Conservation (phyloP, 306 rosid species). For the Lathyrus sativus region DNA sequence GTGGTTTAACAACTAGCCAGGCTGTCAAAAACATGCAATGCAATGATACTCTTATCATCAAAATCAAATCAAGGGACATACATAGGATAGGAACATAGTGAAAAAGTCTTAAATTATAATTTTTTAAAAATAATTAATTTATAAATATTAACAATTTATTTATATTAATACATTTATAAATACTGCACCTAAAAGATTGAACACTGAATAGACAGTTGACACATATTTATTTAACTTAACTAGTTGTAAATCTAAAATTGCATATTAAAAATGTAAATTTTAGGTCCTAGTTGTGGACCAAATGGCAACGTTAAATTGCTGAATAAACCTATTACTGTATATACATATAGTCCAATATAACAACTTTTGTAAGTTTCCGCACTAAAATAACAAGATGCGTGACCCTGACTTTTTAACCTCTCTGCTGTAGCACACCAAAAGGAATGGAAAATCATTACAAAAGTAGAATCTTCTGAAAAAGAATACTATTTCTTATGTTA, state of each 20-base stretch:
- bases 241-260: neutral
- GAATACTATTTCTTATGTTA: too few species aligned
- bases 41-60: too few species aligned
- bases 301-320: neutral
- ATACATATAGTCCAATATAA: neutral
- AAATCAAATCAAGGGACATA: neutral
- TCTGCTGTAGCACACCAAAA: neutral
- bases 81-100: neutral
- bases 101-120: too few species aligned
- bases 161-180: too few species aligned
- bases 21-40: constrained; percentile 9
- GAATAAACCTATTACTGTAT: neutral
- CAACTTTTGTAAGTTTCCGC: neutral
- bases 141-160: too few species aligned
- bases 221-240: too few species aligned
- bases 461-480: neutral
- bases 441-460: neutral
- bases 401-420: constrained; percentile 26
- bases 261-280: neutral
- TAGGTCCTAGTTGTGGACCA: constrained; percentile 1
- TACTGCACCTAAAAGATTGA: too few species aligned
- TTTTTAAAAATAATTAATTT: too few species aligned
- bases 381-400: constrained; percentile 16
- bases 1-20: constrained; percentile 14
- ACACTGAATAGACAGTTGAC: too few species aligned